phyloP scores from a whole-genome alignment of 73 alveolate genomes.

The Tetrahymena thermophila region DNA sequence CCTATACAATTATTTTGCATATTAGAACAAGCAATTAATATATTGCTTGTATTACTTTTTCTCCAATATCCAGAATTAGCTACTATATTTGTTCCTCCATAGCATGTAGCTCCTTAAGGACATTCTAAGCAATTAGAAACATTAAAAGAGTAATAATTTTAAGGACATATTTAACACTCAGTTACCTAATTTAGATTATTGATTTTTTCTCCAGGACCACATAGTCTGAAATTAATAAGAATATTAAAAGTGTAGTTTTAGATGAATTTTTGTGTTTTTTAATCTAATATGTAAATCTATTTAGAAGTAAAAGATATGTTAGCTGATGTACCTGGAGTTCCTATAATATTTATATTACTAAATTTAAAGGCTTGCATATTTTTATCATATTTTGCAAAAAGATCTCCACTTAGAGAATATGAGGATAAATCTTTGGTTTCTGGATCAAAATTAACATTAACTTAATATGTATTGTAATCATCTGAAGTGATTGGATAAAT shows the following conservation, averaged over 20 bases:
- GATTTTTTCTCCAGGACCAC: not conserved
- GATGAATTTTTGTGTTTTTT: not conserved
- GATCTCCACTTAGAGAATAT: not conserved
- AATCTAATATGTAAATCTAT: not conserved
- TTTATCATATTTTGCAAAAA: not conserved
- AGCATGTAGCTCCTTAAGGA: not conserved
- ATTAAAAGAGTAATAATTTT: not conserved
- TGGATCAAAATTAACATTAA: not conserved
- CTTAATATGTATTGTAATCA: not conserved
- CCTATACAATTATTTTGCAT: constrained; percentile 5
- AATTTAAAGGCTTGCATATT: not conserved
- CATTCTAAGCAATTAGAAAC: not conserved
- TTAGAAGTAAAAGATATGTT: not conserved
- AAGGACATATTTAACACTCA: not conserved
- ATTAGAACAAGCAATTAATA: not conserved
- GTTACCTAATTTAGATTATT: not conserved
- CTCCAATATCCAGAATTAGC: not conserved
- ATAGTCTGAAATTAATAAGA: not conserved
- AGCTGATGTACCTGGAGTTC: not conserved
- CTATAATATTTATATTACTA: not conserved
- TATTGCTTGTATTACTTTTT: not conserved
- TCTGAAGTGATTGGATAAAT: not conserved
- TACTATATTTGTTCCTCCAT: not conserved
- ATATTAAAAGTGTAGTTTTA: not conserved
- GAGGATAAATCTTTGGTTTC: not conserved